phyloP scores from a whole-genome alignment of 805 yeast genomes.

The Dipodascus geniculatus region DNA sequence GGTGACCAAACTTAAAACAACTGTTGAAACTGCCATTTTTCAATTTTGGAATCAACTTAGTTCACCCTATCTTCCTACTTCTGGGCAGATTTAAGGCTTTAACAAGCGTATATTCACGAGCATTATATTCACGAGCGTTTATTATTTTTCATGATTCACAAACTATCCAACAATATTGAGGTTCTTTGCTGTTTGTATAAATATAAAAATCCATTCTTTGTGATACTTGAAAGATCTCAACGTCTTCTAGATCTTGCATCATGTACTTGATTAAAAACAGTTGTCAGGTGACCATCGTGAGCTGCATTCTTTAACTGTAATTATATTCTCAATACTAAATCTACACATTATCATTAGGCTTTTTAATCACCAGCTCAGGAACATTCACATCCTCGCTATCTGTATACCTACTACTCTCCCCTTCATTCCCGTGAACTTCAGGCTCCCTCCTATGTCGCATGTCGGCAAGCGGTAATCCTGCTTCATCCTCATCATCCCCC shows the following conservation, averaged over 20 bases:
- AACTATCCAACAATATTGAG: too few species aligned
- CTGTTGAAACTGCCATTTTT: background rate
- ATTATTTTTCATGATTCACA: too few species aligned
- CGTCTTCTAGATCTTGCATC: background rate
- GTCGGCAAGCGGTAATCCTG: background rate
- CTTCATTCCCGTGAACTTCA: background rate
- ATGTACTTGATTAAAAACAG: background rate
- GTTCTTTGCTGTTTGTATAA: too few species aligned
- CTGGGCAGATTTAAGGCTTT: background rate
- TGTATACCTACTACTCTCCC: background rate
- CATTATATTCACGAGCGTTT: too few species aligned
- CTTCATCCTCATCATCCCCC: conserved; percentile 19
- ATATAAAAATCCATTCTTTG: too few species aligned
- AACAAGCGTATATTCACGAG: too few species aligned
- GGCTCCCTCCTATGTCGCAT: background rate
- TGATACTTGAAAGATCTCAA: too few species aligned
- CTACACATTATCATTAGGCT: background rate
- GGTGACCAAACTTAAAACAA: background rate
- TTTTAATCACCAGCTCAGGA: background rate
- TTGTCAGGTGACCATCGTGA: too few species aligned
- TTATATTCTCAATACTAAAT: too few species aligned
- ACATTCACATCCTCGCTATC: background rate
- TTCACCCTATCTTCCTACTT: background rate
- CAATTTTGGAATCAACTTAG: background rate
- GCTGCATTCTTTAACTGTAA: too few species aligned